Base-by-base conservation (phyloP, 805 yeast species). In the Ogataea sp. region DNA sequence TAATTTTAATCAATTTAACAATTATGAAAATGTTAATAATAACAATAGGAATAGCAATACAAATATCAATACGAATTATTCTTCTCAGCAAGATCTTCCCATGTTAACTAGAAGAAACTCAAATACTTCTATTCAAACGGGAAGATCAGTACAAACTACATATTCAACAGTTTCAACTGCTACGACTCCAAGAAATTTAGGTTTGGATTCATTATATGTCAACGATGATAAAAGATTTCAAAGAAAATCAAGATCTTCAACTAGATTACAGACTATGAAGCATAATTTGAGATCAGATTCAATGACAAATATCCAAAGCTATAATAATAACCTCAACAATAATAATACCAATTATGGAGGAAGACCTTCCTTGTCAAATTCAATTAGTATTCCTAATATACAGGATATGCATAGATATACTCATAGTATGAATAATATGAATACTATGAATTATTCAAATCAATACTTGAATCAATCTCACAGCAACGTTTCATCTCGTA, bases 181-280 rank as follows among this genome's bases (percentile, higher is more conserved):
- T 6, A 15, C 24, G 14, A 18, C 46, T 17, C 59, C 59, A 11
- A 49, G 72, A 43, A 57, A 56, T 34, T 38, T 61, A 34, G 60
- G 68, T 13, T 70, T 75, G 3, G 70, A 59, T 15, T 58, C 62
- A 16, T 51, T 71, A 37, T 40, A 67, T 33, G 3, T n/a, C 14
- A 45, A 51, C 14, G 47, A 68, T 27, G 73, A 70, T 21, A 73
- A 69, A 20, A 61, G 57, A 42, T 70, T 73, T 44, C 48, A 47
- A n/a, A 62, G 62, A 39, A 64, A 61, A 41, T 44, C 66, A 10
- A 50, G 65, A 37, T 61, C 64, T 38, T 46, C 13, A 46, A 47
- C 40, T 13, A 37, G 44, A 39, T 17, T 46, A 29, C 33, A 45
- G 39, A 32, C 36, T n/a, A 27, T 42, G 28, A 21, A 16, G 23